phyloP scores from a whole-genome alignment of 768 basidiomycete species.

The Pleurotus giganteus region DNA sequence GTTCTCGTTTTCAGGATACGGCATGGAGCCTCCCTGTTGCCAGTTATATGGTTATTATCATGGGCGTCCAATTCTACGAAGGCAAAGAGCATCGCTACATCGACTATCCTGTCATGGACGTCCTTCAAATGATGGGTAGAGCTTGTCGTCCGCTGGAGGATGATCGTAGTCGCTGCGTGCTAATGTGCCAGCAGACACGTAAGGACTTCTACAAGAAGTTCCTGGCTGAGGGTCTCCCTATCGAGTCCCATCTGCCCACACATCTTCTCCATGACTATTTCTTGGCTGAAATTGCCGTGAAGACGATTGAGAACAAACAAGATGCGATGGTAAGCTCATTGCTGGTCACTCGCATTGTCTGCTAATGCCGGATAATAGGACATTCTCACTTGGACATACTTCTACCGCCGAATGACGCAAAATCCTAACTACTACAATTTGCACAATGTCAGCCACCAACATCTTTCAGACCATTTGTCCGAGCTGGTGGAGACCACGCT shows the following conservation, averaged over 20 bases:
- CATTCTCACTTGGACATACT: slow-evolving; percentile 98
- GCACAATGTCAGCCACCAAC: slow-evolving; percentile 93
- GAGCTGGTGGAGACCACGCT: slow-evolving; percentile 94
- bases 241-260: slow-evolving; percentile 91
- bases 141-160: slow-evolving; percentile 91
- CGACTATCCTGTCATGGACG: slow-evolving; percentile 98
- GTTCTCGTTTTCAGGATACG: slow-evolving; percentile 62
- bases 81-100: slow-evolving; percentile 98
- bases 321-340: slow-evolving; percentile 75
- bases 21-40: slow-evolving; percentile 95
- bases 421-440: slow-evolving; percentile 96
- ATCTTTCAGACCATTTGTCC: slow-evolving; percentile 93
- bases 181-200: slow-evolving; percentile 97
- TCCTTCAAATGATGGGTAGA: slow-evolving; percentile 99
- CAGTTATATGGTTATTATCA: slow-evolving; percentile 97
- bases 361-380: slow-evolving; percentile 46
- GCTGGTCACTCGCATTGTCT: slow-evolving; percentile 3
- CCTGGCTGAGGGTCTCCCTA: slow-evolving; percentile 93
- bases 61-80: slow-evolving; percentile 98
- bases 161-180: slow-evolving; percentile 85
- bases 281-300: slow-evolving; percentile 96
- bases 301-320: slow-evolving; percentile 99
- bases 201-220: slow-evolving; percentile 99
- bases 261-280: slow-evolving; percentile 95
- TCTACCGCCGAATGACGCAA: slow-evolving; percentile 96